Evolutionary conservation across 352 stramenopile genomes (phyloP).

Genomic region (Phytophthora lateralis): DNA sequence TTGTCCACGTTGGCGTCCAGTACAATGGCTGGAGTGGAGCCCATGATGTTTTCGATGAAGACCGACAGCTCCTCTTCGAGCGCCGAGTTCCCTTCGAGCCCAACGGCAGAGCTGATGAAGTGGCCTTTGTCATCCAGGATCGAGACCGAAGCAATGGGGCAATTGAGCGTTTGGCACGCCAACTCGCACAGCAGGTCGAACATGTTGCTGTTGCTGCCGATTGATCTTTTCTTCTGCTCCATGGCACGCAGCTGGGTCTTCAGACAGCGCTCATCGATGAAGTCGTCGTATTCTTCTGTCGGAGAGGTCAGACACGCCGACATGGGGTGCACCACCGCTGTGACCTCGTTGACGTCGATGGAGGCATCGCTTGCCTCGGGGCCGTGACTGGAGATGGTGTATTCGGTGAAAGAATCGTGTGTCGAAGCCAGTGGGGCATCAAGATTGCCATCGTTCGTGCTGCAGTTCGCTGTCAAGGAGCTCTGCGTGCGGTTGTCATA

Average conservation of each 20-base stretch:
- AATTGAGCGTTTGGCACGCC: conserved; percentile 81
- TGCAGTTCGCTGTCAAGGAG: conserved; percentile 20
- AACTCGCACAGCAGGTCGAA: conserved; percentile 83
- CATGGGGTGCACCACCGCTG: conserved; percentile 45
- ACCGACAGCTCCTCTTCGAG: conserved; percentile 63
- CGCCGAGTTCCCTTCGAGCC: conserved; percentile 51
- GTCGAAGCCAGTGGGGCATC: conserved; percentile 15
- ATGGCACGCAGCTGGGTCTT: conserved; percentile 63
- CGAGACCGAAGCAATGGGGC: conserved; percentile 77
- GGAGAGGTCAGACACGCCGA: conserved; percentile 23
- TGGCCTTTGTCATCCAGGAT: conserved; percentile 61
- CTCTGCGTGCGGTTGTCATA: conserved; percentile 28
- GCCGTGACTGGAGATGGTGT: conserved; percentile 18
- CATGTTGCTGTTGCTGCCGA: conserved; percentile 65
- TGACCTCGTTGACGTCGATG: conserved; percentile 38
- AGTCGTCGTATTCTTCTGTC: conserved; percentile 62
- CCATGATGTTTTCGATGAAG: conserved; percentile 84
- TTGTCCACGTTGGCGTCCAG: conserved; percentile 77
- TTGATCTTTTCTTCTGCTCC: conserved; percentile 54
- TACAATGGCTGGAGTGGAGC: conserved; percentile 73
- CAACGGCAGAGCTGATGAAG: conserved; percentile 54
- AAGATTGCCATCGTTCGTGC: conserved; percentile 25
- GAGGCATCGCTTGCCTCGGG: conserved; percentile 9
- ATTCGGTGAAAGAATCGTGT: conserved; percentile 32
- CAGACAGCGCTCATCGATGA: conserved; percentile 57